phyloP scores from a whole-genome alignment of 2,329 filamentous ascomycete species.

The Monosporascus sp. region DNA sequence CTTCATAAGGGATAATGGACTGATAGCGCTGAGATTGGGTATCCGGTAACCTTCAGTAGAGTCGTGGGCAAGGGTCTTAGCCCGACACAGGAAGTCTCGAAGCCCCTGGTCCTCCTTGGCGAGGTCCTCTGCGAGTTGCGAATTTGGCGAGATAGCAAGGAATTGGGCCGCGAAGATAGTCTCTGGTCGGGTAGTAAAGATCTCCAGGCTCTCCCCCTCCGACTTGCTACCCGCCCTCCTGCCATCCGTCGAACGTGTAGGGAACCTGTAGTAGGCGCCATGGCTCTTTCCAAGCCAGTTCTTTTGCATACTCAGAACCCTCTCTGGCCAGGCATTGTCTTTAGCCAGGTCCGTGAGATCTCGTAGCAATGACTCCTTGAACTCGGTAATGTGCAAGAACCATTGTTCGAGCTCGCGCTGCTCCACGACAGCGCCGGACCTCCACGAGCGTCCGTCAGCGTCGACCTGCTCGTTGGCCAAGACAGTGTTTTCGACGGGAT shows the following conservation, averaged over 20 bases:
- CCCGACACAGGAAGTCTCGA: constrained; percentile 60
- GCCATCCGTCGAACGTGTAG: constrained; percentile 41
- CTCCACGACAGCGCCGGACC: constrained; percentile 79
- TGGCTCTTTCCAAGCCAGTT: constrained; percentile 83
- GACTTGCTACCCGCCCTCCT: constrained; percentile 22
- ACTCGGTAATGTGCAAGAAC: constrained; percentile 82
- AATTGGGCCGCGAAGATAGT: constrained; percentile 87
- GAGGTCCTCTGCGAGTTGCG: constrained; percentile 60
- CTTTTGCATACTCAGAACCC: constrained; percentile 74
- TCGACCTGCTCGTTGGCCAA: constrained; percentile 94
- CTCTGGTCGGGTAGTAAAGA: constrained; percentile 81
- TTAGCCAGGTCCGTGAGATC: constrained; percentile 63
- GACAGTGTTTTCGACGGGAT: constrained; percentile 83
- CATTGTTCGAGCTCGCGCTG: constrained; percentile 77
- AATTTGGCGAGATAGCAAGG: constrained; percentile 68
- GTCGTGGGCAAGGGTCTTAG: constrained; percentile 49
- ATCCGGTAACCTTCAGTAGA: constrained; percentile 65
- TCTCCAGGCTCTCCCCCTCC: constrained; percentile 50
- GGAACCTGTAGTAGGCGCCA: constrained; percentile 68
- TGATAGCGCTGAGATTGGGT: constrained; percentile 54
- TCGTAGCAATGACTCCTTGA: constrained; percentile 64
- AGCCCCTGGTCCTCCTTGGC: constrained; percentile 57
- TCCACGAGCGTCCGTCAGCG: constrained; percentile 77
- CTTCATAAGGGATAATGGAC: constrained; percentile 57
- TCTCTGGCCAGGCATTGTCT: constrained; percentile 70